Conservation (phyloP, 148 eudicot species). For the Euryodendron excelsum region DNA sequence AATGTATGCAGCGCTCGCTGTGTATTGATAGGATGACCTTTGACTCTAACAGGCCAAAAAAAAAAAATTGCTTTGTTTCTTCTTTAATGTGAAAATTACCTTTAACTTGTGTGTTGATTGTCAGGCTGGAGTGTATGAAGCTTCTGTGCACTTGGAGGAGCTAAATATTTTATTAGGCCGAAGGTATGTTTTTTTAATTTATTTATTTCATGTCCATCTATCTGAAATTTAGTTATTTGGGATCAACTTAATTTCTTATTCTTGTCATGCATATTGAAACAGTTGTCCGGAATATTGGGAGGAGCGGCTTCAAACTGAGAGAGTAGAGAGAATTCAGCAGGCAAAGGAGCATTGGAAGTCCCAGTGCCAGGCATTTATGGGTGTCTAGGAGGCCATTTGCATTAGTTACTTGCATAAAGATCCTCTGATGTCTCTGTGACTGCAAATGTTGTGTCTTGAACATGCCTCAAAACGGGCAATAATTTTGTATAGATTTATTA, state of each 20-base stretch:
- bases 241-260: neutral
- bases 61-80: no score
- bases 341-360: slow-evolving; percentile 88
- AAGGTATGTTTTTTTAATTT: slow-evolving; percentile 37
- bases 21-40: no score
- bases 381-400: slow-evolving; percentile 32
- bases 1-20: no score
- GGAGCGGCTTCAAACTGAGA: slow-evolving; percentile 69
- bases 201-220: neutral
- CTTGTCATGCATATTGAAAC: neutral
- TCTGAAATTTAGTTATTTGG: neutral
- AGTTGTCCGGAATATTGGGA: slow-evolving; percentile 94
- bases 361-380: slow-evolving; percentile 65
- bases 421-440: neutral
- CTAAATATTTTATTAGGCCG: slow-evolving; percentile 64
- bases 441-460: neutral
- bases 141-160: slow-evolving; percentile 73
- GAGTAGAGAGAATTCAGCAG: slow-evolving; percentile 67
- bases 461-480: neutral
- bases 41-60: no score
- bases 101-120: neutral
- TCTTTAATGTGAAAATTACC: neutral
- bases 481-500: neutral
- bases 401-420: neutral
- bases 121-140: slow-evolving; percentile 10